Percentiles rank a stretch among this genome's conserved stretches.
phyloP scores from a whole-genome alignment of 2,329 filamentous ascomycete species.

The Xylaria sp. region DNA sequence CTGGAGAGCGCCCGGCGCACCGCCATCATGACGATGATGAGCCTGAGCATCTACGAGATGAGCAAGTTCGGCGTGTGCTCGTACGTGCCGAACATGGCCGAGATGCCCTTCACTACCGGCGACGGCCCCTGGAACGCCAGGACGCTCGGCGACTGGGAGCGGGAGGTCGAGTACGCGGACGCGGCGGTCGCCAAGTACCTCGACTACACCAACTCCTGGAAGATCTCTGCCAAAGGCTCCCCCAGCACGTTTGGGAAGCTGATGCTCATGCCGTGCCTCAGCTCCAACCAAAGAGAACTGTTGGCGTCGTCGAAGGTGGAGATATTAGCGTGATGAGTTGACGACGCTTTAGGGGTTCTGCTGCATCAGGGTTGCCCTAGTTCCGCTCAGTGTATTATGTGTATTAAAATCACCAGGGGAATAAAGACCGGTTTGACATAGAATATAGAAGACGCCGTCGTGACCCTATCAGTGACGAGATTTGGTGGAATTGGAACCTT shows the following conservation, averaged over 20 bases:
- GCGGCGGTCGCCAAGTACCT: background rate
- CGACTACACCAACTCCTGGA: slow-evolving; percentile 4
- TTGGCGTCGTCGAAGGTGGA: background rate
- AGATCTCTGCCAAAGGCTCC: background rate
- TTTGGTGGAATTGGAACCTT: too few relatives aligned
- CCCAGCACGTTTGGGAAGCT: slow-evolving; percentile 10
- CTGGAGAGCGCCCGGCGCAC: slow-evolving; percentile 12
- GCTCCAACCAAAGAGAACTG: background rate
- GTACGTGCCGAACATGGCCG: slow-evolving; percentile 24
- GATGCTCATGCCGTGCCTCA: slow-evolving; percentile 5
- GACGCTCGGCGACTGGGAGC: slow-evolving; percentile 4
- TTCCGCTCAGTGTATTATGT: too few relatives aligned
- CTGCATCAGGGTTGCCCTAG: background rate
- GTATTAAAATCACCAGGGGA: too few relatives aligned
- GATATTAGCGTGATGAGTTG: background rate
- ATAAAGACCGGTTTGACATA: background rate
- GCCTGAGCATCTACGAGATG: slow-evolving; percentile 16
- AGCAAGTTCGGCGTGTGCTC: slow-evolving; percentile 32
- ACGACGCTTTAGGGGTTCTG: background rate
- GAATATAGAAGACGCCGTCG: too few relatives aligned
- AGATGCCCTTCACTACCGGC: slow-evolving; percentile 6
- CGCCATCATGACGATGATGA: slow-evolving; percentile 2
- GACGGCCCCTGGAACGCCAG: slow-evolving; percentile 10
- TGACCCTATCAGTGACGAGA: too few relatives aligned
- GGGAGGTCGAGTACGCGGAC: background rate